Conservation (phyloP, 2,329 filamentous ascomycete species). For the Hypocrella siamensis region DNA sequence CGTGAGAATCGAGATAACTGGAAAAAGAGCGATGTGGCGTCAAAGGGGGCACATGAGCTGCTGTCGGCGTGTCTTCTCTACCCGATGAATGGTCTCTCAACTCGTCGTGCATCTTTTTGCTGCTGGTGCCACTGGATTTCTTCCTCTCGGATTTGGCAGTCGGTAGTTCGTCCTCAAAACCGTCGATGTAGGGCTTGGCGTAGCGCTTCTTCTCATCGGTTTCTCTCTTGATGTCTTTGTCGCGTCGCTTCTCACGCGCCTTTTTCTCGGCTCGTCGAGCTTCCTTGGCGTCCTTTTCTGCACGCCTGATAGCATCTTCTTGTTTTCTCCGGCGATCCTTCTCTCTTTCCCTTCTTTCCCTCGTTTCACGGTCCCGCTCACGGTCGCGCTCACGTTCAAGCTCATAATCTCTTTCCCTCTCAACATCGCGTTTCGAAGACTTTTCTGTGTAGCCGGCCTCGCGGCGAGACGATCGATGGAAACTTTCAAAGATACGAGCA, state of each 20-base stretch:
- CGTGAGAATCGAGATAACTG: conserved; percentile 9
- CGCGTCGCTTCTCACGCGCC: conserved; percentile 16
- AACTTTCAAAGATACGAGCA: conserved; percentile 26
- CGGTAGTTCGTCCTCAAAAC: conserved; percentile 14
- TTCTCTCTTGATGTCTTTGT: conserved; percentile 22
- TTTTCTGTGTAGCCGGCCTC: conserved; percentile 31
- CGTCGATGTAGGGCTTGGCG: conserved; percentile 19
- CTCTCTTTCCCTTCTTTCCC: conserved; percentile 5
- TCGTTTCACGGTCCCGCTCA: conserved; percentile 1
- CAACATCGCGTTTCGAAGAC: conserved; percentile 25
- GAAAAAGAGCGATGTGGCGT: conserved; percentile 9
- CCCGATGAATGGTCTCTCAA: conserved; percentile 18
- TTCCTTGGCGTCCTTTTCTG: conserved; percentile 18
- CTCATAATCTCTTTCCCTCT: conserved; percentile 19
- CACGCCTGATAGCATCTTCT: conserved; percentile 12
- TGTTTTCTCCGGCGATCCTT: conserved; percentile 7
- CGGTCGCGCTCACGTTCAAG: conserved; percentile 3
- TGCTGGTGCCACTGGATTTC: conserved; percentile 17
- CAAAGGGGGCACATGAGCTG: conserved; percentile 8
- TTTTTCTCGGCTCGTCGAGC: conserved; percentile 18
- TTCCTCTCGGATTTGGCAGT: conserved; percentile 19
- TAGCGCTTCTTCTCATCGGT: conserved; percentile 20
- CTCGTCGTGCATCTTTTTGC: conserved; percentile 23
- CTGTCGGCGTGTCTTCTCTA: conserved; percentile 14
- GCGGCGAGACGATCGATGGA: conserved; percentile 23